phyloP scores from a whole-genome alignment of 306 rosid genomes.

The Mucuna pruriens region DNA sequence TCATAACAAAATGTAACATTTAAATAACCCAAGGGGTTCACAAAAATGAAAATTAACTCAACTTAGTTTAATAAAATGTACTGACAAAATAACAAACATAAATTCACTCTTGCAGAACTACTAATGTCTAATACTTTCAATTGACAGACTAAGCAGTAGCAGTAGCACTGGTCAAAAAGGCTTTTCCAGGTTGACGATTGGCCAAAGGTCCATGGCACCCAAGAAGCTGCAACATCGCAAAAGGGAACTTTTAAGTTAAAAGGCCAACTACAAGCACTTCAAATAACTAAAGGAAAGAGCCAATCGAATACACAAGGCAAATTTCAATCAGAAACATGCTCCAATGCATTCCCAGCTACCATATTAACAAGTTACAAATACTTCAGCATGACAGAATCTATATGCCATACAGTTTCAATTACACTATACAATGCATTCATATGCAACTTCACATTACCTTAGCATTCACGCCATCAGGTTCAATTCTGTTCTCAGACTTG shows the following conservation, averaged over 20 bases:
- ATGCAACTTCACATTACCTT: constrained; percentile 50
- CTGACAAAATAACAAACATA: constrained; percentile 23
- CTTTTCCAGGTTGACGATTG: constrained; percentile 61
- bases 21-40: not conserved
- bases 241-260: not conserved
- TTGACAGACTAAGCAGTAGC: constrained; percentile 38
- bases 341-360: not conserved
- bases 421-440: not conserved
- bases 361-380: not conserved
- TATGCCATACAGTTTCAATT: not conserved
- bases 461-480: constrained; percentile 74
- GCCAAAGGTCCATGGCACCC: constrained; percentile 78
- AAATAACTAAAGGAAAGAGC: not conserved
- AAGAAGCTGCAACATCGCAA: constrained; percentile 62
- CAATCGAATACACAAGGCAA: not conserved
- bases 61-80: not conserved
- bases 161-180: constrained; percentile 40
- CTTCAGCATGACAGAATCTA: not conserved
- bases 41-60: not conserved
- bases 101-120: constrained; percentile 28
- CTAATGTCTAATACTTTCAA: not conserved
- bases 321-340: not conserved
- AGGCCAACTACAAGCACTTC: not conserved
- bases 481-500: constrained; percentile 57
- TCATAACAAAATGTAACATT: not conserved